Evolutionary conservation across 2,329 filamentous ascomycete species (phyloP).

Genomic region (Aspergillus oerlinghausenensis): DNA sequence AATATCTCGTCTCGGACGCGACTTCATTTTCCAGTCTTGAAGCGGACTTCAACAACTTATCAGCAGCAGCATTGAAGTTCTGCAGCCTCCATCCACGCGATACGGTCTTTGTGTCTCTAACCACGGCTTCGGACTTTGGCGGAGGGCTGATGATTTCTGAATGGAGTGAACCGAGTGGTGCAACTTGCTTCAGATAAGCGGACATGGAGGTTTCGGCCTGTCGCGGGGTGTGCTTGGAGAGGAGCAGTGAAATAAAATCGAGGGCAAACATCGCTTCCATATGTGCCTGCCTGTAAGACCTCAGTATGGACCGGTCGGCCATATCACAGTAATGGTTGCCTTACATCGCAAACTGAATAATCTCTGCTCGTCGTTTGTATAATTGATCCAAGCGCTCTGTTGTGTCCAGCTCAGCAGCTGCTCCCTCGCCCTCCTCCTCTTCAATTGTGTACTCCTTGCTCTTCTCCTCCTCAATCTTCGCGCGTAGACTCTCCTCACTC

Average conservation of each 20-base stretch:
- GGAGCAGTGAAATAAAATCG: constrained; percentile 76
- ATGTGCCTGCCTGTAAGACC: constrained; percentile 36
- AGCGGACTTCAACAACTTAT: constrained; percentile 68
- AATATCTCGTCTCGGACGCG: constrained; percentile 76
- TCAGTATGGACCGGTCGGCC: constrained; percentile 4
- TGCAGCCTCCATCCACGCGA: constrained; percentile 72
- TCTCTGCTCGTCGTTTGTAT: constrained; percentile 43
- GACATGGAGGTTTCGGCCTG: constrained; percentile 68
- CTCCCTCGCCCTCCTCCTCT: constrained; percentile 37
- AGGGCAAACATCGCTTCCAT: constrained; percentile 59
- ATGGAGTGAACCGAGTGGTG: constrained; percentile 71
- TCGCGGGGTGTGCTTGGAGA: constrained; percentile 74
- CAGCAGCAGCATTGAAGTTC: constrained; percentile 68
- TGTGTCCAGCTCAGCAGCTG: constrained; percentile 29
- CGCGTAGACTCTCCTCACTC: constrained; percentile 66
- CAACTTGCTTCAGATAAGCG: constrained; percentile 61
- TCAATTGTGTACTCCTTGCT: constrained; percentile 47
- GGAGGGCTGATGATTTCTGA: constrained; percentile 61
- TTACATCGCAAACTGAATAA: constrained; percentile 41
- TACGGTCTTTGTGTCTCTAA: constrained; percentile 50
- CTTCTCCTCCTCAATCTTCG: constrained; percentile 57
- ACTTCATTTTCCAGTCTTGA: constrained; percentile 72
- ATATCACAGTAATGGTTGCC: constrained; percentile 7
- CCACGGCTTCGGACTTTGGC: constrained; percentile 52
- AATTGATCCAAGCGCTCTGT: constrained; percentile 39